phyloP scores from a whole-genome alignment of 306 rosid genomes.

The Fragaria ananassa region DNA sequence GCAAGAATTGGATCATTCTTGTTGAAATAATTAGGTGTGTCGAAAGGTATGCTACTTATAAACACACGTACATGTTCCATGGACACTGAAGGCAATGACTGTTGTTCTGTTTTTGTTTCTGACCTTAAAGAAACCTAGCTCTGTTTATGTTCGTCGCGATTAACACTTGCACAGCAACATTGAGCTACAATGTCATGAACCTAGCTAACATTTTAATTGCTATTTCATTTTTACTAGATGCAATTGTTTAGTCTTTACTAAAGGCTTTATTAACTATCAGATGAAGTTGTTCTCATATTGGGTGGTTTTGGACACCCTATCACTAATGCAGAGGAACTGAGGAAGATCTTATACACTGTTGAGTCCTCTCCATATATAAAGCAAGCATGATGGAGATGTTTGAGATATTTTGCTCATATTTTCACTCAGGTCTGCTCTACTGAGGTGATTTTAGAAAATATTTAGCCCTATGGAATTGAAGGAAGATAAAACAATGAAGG shows the following conservation, averaged over 20 bases:
- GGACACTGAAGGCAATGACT: background rate
- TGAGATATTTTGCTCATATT: background rate
- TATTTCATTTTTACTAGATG: background rate
- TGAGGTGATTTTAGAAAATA: background rate
- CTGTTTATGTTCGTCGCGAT: background rate
- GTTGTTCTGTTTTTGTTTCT: background rate
- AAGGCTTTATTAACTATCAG: background rate
- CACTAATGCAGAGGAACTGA: background rate
- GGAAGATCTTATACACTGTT: background rate
- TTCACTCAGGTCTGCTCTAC: background rate
- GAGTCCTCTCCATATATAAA: background rate
- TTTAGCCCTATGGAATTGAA: background rate
- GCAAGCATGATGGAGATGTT: background rate
- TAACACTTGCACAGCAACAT: background rate
- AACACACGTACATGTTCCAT: background rate
- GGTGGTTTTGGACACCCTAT: background rate
- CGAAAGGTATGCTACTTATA: background rate
- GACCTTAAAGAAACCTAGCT: background rate
- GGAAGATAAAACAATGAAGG: constrained; percentile 11
- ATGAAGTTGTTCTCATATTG: background rate
- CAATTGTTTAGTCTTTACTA: background rate
- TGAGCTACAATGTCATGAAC: background rate
- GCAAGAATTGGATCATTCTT: background rate
- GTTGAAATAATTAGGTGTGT: background rate
- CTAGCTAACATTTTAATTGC: background rate